A percentile compares a stretch with the other conserved stretches of the same genome.
These are phyloP conservation scores for Marsdenia floribunda DNA, from an alignment of 257 asterid genomes.

Conservation along the genomic window DNA sequence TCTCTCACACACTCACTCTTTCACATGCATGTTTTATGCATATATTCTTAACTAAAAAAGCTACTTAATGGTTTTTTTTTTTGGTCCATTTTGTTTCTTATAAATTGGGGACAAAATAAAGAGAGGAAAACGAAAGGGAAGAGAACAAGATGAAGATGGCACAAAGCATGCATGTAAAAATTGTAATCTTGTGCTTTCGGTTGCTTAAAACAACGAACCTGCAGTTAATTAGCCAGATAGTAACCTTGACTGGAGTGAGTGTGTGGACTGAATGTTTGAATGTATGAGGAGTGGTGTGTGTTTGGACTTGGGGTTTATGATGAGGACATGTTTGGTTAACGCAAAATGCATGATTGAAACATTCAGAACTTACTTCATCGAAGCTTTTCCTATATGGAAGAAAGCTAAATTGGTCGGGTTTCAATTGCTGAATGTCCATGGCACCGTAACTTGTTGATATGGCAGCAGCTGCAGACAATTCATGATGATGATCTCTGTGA, in stretches of 20 bases:
- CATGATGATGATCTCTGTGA: constrained; percentile 34
- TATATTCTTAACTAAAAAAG: constrained; percentile 3
- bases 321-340: background rate
- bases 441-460: constrained; percentile 41
- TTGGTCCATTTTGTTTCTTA: background rate
- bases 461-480: constrained; percentile 38
- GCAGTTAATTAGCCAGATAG: no score
- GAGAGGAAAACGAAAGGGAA: background rate
- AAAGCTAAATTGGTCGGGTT: constrained; percentile 66
- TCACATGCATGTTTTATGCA: constrained; percentile 16
- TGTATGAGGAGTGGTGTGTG: background rate
- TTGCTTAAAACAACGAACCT: constrained; percentile 1
- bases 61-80: constrained; percentile 8
- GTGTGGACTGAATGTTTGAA: background rate
- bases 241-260: constrained; percentile 13
- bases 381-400: constrained; percentile 65
- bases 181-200: background rate
- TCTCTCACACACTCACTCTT: background rate
- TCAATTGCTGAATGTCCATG: constrained; percentile 61
- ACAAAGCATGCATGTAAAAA: constrained; percentile 15
- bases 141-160: constrained; percentile 6
- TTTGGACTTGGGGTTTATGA: background rate
- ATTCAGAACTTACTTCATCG: constrained; percentile 53
- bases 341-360: background rate
- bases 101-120: background rate